These are phyloP conservation scores for Aspergillus arachidicola DNA, from an alignment of 2,329 filamentous ascomycete genomes.

Conservation along the genomic window DNA sequence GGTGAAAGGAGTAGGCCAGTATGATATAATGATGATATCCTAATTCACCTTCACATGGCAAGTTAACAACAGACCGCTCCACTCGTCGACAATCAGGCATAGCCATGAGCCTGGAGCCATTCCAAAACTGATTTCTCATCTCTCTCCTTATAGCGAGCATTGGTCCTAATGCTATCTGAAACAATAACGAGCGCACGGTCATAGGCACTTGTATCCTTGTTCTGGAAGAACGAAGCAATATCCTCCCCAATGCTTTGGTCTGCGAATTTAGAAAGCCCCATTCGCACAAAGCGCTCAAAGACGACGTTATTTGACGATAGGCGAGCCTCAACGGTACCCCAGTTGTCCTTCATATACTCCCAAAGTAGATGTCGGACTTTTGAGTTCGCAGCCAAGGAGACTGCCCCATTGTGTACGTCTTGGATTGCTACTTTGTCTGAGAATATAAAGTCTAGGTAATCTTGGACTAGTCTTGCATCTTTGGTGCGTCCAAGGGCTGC, in stretches of 20 bases:
- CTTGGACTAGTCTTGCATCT: slow-evolving; percentile 66
- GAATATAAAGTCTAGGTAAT: slow-evolving; percentile 74
- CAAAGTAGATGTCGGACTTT: slow-evolving; percentile 75
- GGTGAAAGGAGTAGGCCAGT: not conserved
- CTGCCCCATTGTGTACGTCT: slow-evolving; percentile 83
- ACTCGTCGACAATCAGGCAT: slow-evolving; percentile 44
- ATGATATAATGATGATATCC: not conserved
- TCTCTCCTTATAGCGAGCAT: slow-evolving; percentile 78
- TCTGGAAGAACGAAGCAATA: slow-evolving; percentile 80
- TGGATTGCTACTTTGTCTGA: slow-evolving; percentile 82
- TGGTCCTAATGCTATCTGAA: slow-evolving; percentile 80
- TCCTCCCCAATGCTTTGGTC: slow-evolving; percentile 70
- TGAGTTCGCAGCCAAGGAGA: slow-evolving; percentile 71
- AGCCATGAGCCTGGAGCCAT: slow-evolving; percentile 71
- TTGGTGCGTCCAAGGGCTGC: slow-evolving; percentile 74
- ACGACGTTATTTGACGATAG: slow-evolving; percentile 82
- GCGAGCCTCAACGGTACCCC: slow-evolving; percentile 70
- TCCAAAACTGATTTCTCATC: slow-evolving; percentile 73
- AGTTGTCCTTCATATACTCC: slow-evolving; percentile 84
- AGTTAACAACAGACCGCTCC: not conserved
- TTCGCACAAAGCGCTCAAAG: slow-evolving; percentile 82
- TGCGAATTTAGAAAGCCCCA: slow-evolving; percentile 77
- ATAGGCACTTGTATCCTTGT: slow-evolving; percentile 83
- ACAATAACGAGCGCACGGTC: slow-evolving; percentile 84
- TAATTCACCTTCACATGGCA: not conserved